Base-by-base conservation (phyloP, 345 rosid genomes). In the Citropsis articulata region DNA sequence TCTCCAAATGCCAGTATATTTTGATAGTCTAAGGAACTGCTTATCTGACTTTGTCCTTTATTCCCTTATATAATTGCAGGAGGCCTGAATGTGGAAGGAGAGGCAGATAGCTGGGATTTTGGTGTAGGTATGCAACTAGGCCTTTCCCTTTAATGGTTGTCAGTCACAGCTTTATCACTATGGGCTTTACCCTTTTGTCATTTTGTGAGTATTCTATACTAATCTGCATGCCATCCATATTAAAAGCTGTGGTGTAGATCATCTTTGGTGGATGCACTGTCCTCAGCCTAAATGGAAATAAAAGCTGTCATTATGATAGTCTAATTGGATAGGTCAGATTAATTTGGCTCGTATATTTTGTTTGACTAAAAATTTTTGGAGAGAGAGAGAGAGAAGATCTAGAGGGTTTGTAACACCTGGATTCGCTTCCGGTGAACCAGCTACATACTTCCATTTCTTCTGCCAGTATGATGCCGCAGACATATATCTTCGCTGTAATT, bases 71-170 rank as follows among this genome's bases (percentile, higher is more conserved):
- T 30, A 25, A 33, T 76, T 77, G 75, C 81, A 95, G 98, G 98
- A 84, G 98, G 98, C 31, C 91, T 95, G 72, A 93, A 93, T 78
- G 89, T 95, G 78, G 97, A 93, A 86, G 98, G 98, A 72, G 98
- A 92, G 83, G 91, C 95, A 30, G 98, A 92, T 67, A 95, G 95
- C 85, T 95, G 95, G 90, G 98, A 95, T 82, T 83, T 95, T 77
- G 98, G 98, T 72, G 91, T 95, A 81, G 98, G 98, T 93, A 89
- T 78, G 93, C 56, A n/a, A 22, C 48, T 24, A 56, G 40, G 9
- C 59, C 31, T 62, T 9, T 56, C 62, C 16, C 75, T 56, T 42
- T 48, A 19, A 45, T 36, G 56, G 40, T 59, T 67, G 19, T 63
- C 21, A 56, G 65, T 57, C 22, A n/a, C 12, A 12, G 36, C 2